Evolutionary conservation across 2,329 filamentous ascomycete species (phyloP), one percentile per base, ranked within the genome.

Genomic region (Lachnellula hyalina): DNA sequence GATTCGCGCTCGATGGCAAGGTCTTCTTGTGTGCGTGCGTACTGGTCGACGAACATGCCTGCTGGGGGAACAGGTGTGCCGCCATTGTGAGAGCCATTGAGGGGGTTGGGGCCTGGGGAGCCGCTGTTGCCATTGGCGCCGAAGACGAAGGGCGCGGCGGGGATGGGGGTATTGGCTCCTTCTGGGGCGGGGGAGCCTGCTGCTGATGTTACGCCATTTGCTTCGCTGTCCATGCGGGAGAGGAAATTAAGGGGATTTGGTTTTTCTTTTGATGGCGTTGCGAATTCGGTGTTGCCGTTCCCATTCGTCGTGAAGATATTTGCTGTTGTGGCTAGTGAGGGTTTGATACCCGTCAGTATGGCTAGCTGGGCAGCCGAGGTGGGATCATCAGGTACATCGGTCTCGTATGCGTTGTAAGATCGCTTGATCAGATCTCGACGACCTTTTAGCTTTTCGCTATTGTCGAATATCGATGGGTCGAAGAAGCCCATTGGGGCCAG

Each of bases 401-500:
- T 85, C 58, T 97, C 94, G 71, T 99, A 99, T 12, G 95, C 84
- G 68, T 99, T 96, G 65, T 92, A 91, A 0, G 93, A 96, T 38
- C 89, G 86, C 53, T 90, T 86, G 34, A 97, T 84, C 21, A 97
- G 77, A 66, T 87, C 91, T 61, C 90, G 83, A 49, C 93, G 84
- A 42, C 89, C 86, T 19, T 79, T 76, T 11, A 97, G 80, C 75
- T 99, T 99, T 36, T 81, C 74, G 28, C 80, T 83, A 64, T 91
- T 87, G 68, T 96, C 90, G 63, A 97, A 96, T 52, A 96, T 87
- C 2, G 82, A 76, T 0, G 94, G 93, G 57, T 93, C 88, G 70
- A 95, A 96, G 65, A 92, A 89, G n/a, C 91, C 92, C 86, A 96
- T 90, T 1, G 92, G 88, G 0, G 94, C 88, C n/a, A 99, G 79